Conservation (phyloP, 2,329 filamentous ascomycete species). For the Leptosphaerulina australis region DNA sequence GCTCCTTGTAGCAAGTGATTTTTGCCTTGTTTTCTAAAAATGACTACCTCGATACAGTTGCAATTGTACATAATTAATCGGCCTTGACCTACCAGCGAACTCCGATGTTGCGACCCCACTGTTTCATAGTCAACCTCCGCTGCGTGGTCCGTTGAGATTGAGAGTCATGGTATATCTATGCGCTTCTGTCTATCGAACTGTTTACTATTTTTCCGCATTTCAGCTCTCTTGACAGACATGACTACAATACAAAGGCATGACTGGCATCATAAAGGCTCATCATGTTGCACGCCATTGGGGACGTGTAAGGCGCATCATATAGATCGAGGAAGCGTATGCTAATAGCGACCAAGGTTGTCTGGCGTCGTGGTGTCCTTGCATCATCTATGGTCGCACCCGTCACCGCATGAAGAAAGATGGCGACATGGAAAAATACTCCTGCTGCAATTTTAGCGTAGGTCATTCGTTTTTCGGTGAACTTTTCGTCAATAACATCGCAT, state of each 20-base stretch:
- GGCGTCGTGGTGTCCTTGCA: conserved; percentile 44
- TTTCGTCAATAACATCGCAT: conserved; percentile 8
- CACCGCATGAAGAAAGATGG: conserved; percentile 39
- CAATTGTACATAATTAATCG: too few relatives aligned
- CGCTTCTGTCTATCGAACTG: too few relatives aligned
- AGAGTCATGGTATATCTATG: not conserved
- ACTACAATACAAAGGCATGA: conserved; percentile 33
- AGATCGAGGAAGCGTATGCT: not conserved
- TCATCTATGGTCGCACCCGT: conserved; percentile 39
- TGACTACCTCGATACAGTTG: too few relatives aligned
- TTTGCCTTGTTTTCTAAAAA: too few relatives aligned
- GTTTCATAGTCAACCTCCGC: not conserved
- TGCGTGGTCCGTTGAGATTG: conserved; percentile 6
- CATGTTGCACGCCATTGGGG: conserved; percentile 40
- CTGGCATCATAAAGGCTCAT: conserved; percentile 38
- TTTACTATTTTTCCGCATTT: not conserved
- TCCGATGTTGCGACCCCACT: too few relatives aligned
- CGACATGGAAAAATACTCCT: conserved; percentile 36
- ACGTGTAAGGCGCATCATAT: conserved; percentile 29
- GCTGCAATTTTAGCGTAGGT: conserved; percentile 37
- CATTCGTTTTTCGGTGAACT: too few relatives aligned
- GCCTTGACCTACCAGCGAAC: too few relatives aligned
- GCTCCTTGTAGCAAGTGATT: too few relatives aligned
- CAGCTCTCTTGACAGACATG: conserved; percentile 18
- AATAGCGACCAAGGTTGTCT: conserved; percentile 32